Conservation (phyloP, 441 rosid species). For the Hura crepitans region DNA sequence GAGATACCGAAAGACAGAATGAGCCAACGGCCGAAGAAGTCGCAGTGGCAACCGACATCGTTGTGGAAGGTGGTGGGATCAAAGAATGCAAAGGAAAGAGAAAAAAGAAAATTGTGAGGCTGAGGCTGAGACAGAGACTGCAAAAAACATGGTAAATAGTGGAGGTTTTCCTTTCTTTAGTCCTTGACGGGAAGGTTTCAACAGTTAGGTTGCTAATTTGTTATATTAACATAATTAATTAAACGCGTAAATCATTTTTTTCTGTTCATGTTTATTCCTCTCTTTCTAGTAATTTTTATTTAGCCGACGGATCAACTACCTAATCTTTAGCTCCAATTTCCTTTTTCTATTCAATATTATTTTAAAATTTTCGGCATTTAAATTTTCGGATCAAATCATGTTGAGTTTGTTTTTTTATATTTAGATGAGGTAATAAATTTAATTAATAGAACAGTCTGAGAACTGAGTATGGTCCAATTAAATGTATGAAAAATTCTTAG, state of each 20-base stretch:
- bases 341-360: too few species aligned
- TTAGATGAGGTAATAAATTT: too few species aligned
- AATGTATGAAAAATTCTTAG: too few species aligned
- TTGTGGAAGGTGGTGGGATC: slow-evolving; percentile 24
- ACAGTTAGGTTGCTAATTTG: slow-evolving; percentile 20
- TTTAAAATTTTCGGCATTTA: too few species aligned
- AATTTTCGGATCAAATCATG: too few species aligned
- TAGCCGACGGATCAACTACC: too few species aligned
- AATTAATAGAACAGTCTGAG: too few species aligned
- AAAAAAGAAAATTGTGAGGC: slow-evolving; percentile 23
- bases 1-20: slow-evolving; percentile 28
- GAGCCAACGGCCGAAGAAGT: slow-evolving; percentile 36
- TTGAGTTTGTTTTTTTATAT: too few species aligned
- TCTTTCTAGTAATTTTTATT: too few species aligned
- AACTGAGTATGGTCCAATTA: too few species aligned
- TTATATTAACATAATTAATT: not conserved
- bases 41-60: slow-evolving; percentile 39
- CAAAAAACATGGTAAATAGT: slow-evolving; percentile 16
- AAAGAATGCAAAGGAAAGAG: slow-evolving; percentile 4
- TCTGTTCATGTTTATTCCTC: not conserved
- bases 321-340: too few species aligned
- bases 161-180: slow-evolving; percentile 10
- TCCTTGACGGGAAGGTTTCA: slow-evolving; percentile 19
- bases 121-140: slow-evolving; percentile 23
- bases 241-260: not conserved